Base-by-base conservation (phyloP, 352 stramenopile species). In the Phytophthora rubi region DNA sequence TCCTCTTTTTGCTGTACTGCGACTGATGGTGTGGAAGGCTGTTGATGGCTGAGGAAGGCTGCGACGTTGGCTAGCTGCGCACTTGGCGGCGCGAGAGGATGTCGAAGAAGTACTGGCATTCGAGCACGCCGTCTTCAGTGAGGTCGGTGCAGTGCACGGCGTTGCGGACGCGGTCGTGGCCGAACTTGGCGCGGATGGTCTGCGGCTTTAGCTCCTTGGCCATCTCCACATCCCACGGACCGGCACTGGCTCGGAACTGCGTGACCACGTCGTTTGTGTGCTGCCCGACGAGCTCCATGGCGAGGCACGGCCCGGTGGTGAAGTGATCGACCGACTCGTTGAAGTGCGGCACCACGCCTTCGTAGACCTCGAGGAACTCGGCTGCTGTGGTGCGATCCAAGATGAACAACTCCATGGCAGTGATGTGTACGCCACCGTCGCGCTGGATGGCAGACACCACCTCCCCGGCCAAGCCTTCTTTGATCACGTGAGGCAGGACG, bases 91-190 rank as follows among this genome's bases (percentile, higher is more conserved):
- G 77, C 44, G 92, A 92, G 23, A 98, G 76, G n/a, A 98, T 91
- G 65, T 97, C 87, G 71, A 98, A 98, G 68, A 98, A 98, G 72
- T 97, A 98, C 58, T 97, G 81, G 53, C 80, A 96, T 73, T 98
- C 95, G 32, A 96, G 77, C 16, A 90, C 71, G 28, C 93, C 93
- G 75, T 98, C 94, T 47, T 98, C 93, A 1, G 79, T 62, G 9
- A 98, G 71, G 67, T 98, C 95, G 0, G 95, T 98, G 85, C 93
- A 98, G 68, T 98, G 94, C 18, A 98, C 85, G 10, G 88, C 94
- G 68, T 98, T 98, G 44, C 83, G 80, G 53, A 98, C 85, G 44
- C 83, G 80, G 72, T 98, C 90, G 28, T 88, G 73, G 16, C 95
- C 96, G 79, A 93, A 98, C 48, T 82, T 86, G 37, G 87, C 96